Conservation (phyloP, 257 asterid genomes). For the Capsicum pubescens region DNA sequence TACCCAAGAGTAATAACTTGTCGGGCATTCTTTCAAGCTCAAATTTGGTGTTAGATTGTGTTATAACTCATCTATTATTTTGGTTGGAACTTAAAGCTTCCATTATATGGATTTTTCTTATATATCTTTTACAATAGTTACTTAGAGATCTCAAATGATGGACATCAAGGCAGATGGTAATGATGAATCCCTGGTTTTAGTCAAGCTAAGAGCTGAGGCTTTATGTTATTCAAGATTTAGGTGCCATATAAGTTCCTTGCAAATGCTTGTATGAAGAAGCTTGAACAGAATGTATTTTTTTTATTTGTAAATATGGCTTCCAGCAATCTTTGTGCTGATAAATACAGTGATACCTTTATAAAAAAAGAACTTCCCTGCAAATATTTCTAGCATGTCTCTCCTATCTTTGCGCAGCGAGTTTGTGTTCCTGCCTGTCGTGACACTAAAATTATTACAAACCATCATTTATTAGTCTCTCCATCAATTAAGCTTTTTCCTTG, state of each 20-base stretch:
- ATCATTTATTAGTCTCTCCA: not conserved
- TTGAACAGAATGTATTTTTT: too few species aligned
- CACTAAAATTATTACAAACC: not conserved
- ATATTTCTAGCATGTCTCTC: not conserved
- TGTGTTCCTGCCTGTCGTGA: not conserved
- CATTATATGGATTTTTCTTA: not conserved
- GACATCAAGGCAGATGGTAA: conserved; percentile 49
- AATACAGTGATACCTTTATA: too few species aligned
- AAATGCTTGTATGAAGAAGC: too few species aligned
- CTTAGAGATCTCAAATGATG: conserved; percentile 32
- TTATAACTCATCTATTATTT: not conserved
- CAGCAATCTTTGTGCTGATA: too few species aligned
- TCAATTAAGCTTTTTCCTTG: not conserved
- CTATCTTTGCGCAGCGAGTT: not conserved
- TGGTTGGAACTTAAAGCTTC: not conserved
- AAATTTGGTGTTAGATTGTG: not conserved
- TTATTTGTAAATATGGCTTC: too few species aligned
- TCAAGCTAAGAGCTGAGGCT: conserved; percentile 88
- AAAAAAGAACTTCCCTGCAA: not conserved
- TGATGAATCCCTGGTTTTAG: conserved; percentile 54
- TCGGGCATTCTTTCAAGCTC: not conserved
- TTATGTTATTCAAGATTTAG: conserved; percentile 44
- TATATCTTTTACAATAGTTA: not conserved
- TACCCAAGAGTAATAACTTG: not conserved
- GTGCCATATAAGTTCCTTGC: not conserved